Base-by-base conservation (phyloP, 176 grass and related monocot genomes). In the Eleusine indica region DNA sequence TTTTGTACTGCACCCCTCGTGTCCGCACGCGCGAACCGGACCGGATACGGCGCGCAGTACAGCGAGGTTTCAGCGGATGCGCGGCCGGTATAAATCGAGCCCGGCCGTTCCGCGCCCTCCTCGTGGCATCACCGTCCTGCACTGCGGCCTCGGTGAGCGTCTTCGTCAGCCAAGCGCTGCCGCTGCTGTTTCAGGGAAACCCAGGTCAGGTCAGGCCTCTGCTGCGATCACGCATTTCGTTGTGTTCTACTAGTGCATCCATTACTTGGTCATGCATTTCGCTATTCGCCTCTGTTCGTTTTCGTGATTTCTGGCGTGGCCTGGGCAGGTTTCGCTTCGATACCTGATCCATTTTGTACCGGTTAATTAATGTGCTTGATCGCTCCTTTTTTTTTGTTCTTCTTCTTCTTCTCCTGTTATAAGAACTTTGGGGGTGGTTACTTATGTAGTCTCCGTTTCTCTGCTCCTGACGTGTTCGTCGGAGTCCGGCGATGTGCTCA, bases 1-100 rank as follows among this genome's bases (percentile, higher is more conserved):
- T 25, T 68, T 78, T 83, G 88, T 90, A 90, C 88, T 90, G 15
- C 87, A 46, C 16, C 2, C n/a, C 14, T 53, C 51, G 14, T 53
- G 51, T 53, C 51, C 15, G 4, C 49, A 14, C 64, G 5, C 42
- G 5, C 58, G 7, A 25, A 9, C 73, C 66, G 40, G 21, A 17
- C 78, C 53, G 11, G 64, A 48, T 28, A 47, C 63, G 40, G 15
- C 53, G 15, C 14, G 86, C 30, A 83, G 66, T 83, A 88, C 80
- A 83, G 38, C 76, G 66, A 28, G 19, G 9, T 56, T 9, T 28
- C 22, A 21, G 44, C 65, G 65, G 19, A 0, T 21, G 77, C 44
- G 52, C 29, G 16, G 52, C 52, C 43, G 19, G 18, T 63, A 44
- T 90, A 65, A 89, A 66, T 5, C 4, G 64, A 28, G 29, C 12